phyloP scores from a whole-genome alignment of 306 rosid species.

The Fragaria ananassa region DNA sequence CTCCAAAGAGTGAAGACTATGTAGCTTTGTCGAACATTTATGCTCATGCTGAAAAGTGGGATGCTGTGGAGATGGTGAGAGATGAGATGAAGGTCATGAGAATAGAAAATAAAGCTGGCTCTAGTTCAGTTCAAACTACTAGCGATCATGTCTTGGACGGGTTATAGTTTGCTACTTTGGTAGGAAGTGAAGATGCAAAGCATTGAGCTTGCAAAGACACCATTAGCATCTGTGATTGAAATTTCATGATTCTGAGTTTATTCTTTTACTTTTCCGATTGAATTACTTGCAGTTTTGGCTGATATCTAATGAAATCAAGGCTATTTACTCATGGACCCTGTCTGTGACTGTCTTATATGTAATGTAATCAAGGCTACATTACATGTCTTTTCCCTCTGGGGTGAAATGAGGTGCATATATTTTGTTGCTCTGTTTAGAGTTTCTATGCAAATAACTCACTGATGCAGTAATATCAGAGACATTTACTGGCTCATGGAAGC shows the following conservation, averaged over 20 bases:
- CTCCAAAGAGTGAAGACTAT: constrained; percentile 55
- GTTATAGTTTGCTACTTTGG: constrained; percentile 11
- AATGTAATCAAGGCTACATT: too few relatives aligned
- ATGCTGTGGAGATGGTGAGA: constrained; percentile 56
- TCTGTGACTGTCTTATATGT: not conserved
- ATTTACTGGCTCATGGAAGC: not conserved
- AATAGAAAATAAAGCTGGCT: constrained; percentile 51
- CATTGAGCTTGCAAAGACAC: not conserved
- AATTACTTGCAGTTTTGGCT: not conserved
- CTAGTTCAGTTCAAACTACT: constrained; percentile 54
- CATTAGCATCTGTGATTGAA: not conserved
- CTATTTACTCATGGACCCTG: not conserved
- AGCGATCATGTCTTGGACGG: constrained; percentile 13
- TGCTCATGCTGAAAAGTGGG: constrained; percentile 73
- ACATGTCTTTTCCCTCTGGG: not conserved
- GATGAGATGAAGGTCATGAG: constrained; percentile 55
- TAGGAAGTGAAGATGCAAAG: not conserved
- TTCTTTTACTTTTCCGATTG: not conserved
- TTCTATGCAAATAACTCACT: not conserved
- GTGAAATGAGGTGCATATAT: not conserved
- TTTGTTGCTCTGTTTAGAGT: not conserved
- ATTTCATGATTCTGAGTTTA: not conserved
- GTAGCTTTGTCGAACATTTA: constrained; percentile 76
- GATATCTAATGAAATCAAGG: not conserved
- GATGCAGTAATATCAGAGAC: not conserved